Base-by-base conservation (phyloP, 768 basidiomycete species). In the Psilocybe subaeruginosa region DNA sequence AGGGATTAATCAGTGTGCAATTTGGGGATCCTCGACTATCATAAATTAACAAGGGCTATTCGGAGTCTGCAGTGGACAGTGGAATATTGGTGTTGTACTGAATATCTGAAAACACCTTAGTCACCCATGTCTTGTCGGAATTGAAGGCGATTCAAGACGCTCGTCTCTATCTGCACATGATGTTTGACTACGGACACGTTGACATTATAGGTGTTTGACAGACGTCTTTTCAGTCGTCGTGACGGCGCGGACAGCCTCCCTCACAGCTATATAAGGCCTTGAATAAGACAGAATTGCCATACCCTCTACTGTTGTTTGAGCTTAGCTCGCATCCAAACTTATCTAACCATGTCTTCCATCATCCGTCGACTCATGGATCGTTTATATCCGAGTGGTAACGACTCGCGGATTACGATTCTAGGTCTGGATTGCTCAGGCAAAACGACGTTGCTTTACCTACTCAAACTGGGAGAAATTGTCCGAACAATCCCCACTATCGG, bases 361-460 rank as follows among this genome's bases (percentile, higher is more conserved):
- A 61, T 77, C 47, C 70, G 64, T 53, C 69, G 65, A 4, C 67
- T 78, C 56, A 64, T 78, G 35, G 63, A 73, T 19, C 75, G 70
- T 49, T 61, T 77, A 30, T 75, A 64, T 54, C 69, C 69, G 8
- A 59, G 55, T 4, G 62, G 49, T 7, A 50, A 57, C 2, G 23
- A 2, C 14, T 63, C 52, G 0, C 67, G 65, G 23, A 23, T 23
- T 43, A 69, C 69, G 2, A 68, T 80, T n/a, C 59, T 73, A 1
- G 84, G 84, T 2, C 72, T 79, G 0, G 76, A 76, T 52, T 66
- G 62, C 30, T 68, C 70, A 17, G 83, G 84, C 1, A 84, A 83
- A 66, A 82, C 82, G 1, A 79, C 81, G 0, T 66, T 83, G 37
- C 69, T 84, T n/a, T 80, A 79, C 60, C 71, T 78, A 49, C 73